These are phyloP conservation scores for Cladosporium oxysporum DNA, from an alignment of 2,329 filamentous ascomycete species.

Conservation along the genomic window DNA sequence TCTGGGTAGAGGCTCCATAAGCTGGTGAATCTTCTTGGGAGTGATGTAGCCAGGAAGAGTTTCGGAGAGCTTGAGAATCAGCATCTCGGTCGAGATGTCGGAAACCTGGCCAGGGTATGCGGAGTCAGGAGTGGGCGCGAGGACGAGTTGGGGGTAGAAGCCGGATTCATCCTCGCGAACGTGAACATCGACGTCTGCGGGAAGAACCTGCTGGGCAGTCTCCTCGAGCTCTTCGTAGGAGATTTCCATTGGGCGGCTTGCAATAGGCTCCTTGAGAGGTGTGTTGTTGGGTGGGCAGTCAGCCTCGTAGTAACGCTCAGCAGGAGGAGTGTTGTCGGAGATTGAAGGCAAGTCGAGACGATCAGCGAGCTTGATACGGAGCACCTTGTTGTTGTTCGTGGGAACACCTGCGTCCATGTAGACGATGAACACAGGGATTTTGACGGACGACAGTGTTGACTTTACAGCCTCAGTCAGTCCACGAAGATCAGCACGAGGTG, in stretches of 20 bases:
- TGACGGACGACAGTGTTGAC: constrained; percentile 53
- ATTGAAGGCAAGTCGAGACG: constrained; percentile 49
- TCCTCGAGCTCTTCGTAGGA: constrained; percentile 23
- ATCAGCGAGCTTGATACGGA: constrained; percentile 55
- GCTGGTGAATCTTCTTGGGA: constrained; percentile 31
- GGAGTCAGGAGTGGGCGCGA: constrained; percentile 31
- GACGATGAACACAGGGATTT: constrained; percentile 54
- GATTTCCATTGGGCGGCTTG: constrained; percentile 23
- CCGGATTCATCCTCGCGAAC: constrained; percentile 32
- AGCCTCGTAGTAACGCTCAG: constrained; percentile 53
- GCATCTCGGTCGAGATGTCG: constrained; percentile 17
- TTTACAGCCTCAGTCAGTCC: constrained; percentile 51
- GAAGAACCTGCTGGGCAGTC: constrained; percentile 25
- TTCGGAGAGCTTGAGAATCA: constrained; percentile 26
- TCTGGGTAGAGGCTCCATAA: constrained; percentile 33
- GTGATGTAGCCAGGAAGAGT: constrained; percentile 33
- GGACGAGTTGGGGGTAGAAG: constrained; percentile 38
- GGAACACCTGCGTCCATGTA: constrained; percentile 60
- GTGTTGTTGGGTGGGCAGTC: constrained; percentile 53
- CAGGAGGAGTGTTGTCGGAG: constrained; percentile 48
- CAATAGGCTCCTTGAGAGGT: constrained; percentile 46
- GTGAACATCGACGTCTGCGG: constrained; percentile 29
- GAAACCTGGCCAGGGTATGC: constrained; percentile 18
- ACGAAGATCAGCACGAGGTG: constrained; percentile 51
- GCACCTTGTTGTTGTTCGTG: constrained; percentile 60